phyloP scores from a whole-genome alignment of 495 filamentous ascomycete genomes.

The Trichoderma reesei region DNA sequence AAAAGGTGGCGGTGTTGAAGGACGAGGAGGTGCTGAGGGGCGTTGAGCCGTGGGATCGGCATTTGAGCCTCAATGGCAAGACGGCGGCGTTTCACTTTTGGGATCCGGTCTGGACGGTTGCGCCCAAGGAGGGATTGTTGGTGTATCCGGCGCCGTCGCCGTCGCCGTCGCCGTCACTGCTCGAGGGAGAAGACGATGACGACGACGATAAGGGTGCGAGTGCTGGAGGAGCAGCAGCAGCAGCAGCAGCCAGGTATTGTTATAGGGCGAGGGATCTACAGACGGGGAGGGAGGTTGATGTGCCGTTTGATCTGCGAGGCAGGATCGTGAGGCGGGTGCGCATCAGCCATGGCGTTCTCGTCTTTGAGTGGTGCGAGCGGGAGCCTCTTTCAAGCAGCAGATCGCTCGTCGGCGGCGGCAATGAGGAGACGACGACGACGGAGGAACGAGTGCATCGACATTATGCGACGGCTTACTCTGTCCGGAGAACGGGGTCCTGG shows the following conservation, averaged over 20 bases:
- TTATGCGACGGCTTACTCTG: conserved; percentile 54
- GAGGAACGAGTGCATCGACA: conserved; percentile 52
- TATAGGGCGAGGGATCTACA: conserved; percentile 46
- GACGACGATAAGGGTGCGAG: too few relatives aligned
- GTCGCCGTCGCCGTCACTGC: too few relatives aligned
- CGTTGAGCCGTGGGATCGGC: conserved; percentile 48
- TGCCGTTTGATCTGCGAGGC: conserved; percentile 45
- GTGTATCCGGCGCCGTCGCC: conserved; percentile 46
- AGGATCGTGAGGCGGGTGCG: conserved; percentile 51
- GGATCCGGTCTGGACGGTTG: conserved; percentile 52
- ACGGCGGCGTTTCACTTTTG: conserved; percentile 36
- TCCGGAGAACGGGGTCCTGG: conserved; percentile 21
- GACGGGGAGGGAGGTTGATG: conserved; percentile 30
- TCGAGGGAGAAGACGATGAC: not conserved
- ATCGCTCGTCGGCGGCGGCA: not conserved
- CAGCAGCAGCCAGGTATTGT: too few relatives aligned
- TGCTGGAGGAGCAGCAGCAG: too few relatives aligned
- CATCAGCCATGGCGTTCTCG: conserved; percentile 43
- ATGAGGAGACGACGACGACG: conserved; percentile 29
- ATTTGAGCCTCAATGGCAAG: conserved; percentile 38
- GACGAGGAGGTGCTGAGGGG: conserved; percentile 21
- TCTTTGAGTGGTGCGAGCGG: conserved; percentile 58
- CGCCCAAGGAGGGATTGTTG: conserved; percentile 43
- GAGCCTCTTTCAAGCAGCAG: conserved; percentile 44
- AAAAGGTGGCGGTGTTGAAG: conserved; percentile 34